phyloP scores from a whole-genome alignment of 495 filamentous ascomycete genomes.

The Polyplosphaeria fusca region DNA sequence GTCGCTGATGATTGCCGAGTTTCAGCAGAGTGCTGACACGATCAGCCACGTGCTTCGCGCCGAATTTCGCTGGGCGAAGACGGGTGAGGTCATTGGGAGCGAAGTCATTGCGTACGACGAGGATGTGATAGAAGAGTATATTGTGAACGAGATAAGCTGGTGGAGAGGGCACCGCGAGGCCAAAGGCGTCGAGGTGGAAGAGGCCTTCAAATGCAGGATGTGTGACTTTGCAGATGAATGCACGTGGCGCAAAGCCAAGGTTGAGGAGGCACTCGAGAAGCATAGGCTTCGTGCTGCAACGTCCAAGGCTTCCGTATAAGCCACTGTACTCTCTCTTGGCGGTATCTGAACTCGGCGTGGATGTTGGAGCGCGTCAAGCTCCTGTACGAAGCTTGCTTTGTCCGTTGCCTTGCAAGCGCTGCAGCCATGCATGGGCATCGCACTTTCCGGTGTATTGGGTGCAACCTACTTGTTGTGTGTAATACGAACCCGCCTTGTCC shows the following conservation, averaged over 20 bases:
- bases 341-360: too few species aligned
- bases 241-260: slow-evolving; percentile 53
- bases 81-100: slow-evolving; percentile 59
- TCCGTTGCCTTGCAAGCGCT: too few species aligned
- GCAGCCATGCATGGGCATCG: too few species aligned
- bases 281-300: slow-evolving; percentile 21
- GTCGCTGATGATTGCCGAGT: slow-evolving; percentile 58
- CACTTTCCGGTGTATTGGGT: too few species aligned
- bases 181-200: slow-evolving; percentile 79
- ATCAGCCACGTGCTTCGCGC: slow-evolving; percentile 53
- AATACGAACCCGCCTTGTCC: too few species aligned
- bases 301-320: too few species aligned
- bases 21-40: slow-evolving; percentile 8
- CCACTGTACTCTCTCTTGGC: too few species aligned
- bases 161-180: slow-evolving; percentile 79
- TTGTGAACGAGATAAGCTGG: slow-evolving; percentile 71
- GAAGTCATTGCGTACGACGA: slow-evolving; percentile 70
- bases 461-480: too few species aligned
- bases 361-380: too few species aligned
- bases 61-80: slow-evolving; percentile 55
- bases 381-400: too few species aligned
- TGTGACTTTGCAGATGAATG: slow-evolving; percentile 64
- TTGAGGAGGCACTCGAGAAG: slow-evolving; percentile 47
- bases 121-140: slow-evolving; percentile 57
- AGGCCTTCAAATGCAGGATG: slow-evolving; percentile 81